phyloP scores from a whole-genome alignment of 768 basidiomycete genomes.

The Leccinum rimulosum region DNA sequence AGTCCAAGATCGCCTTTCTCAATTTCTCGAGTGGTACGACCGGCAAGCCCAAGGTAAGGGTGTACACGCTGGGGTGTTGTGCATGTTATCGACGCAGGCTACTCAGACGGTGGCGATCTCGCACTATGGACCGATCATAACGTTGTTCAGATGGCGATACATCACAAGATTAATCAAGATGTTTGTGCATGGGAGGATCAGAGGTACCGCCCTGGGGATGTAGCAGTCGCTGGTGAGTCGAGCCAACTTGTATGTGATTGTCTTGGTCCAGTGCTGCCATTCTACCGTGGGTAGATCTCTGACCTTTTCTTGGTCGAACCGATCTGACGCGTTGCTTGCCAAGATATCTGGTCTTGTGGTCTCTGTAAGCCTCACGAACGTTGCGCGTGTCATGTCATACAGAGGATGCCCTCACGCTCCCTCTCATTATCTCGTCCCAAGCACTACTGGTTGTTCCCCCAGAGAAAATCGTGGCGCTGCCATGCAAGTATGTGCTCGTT shows the following conservation, averaged over 20 bases:
- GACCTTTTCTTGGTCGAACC: not conserved
- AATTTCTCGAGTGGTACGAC: slow-evolving; percentile 78
- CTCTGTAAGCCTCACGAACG: slow-evolving; percentile 37
- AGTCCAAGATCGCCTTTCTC: slow-evolving; percentile 60
- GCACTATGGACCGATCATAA: slow-evolving; percentile 63
- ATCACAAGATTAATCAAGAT: slow-evolving; percentile 44
- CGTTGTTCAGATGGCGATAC: slow-evolving; percentile 53
- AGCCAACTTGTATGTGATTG: not conserved
- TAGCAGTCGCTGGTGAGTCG: slow-evolving; percentile 52
- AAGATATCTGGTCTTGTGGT: slow-evolving; percentile 63
- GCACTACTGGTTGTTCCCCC: slow-evolving; percentile 54
- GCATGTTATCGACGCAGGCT: not conserved
- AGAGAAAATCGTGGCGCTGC: slow-evolving; percentile 57
- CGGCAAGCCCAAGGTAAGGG: slow-evolving; percentile 40
- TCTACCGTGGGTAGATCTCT: slow-evolving; percentile 48
- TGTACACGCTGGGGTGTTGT: not conserved
- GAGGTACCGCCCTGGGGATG: slow-evolving; percentile 53
- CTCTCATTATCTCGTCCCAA: slow-evolving; percentile 58
- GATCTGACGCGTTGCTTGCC: slow-evolving; percentile 12
- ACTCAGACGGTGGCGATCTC: slow-evolving; percentile 62
- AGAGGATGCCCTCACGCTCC: slow-evolving; percentile 43
- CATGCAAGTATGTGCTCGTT: slow-evolving; percentile 40
- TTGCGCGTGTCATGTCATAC: not conserved
- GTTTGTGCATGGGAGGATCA: slow-evolving; percentile 37
- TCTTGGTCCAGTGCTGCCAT: slow-evolving; percentile 48